Base-by-base conservation (phyloP, 225 moss, liverwort and hornwort species). In the Rhytidiadelphus loreus region DNA sequence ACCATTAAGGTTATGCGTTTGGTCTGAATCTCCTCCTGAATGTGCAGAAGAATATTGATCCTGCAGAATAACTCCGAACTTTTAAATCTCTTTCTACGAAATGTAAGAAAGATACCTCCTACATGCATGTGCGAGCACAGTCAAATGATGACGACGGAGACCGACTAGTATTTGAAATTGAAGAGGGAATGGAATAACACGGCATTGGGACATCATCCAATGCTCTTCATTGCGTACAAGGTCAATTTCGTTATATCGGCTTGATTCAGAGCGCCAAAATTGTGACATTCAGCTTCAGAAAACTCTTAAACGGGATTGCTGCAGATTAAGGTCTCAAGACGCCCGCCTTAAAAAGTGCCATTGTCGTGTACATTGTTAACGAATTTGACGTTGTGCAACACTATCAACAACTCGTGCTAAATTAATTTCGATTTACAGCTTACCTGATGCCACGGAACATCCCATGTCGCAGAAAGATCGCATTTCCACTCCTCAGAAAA, bases 401-500 rank as follows among this genome's bases (percentile, higher is more conserved):
- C 25, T 59, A 44, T 52, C 26, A 88, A 55, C 12, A 72, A 59
- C 43, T 76, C 32, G 64, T 77, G 80, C 70, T 35, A 55, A 44
- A 35, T 32, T 62, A 70, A 48, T 43, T 63, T 72, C 24, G 61
- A 64, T 23, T 55, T 30, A 37, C 82, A 48, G 80, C 19, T 72
- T 43, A 92, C 94, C 90, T 91, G 90, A 86, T 64, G 80, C 71
- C 69, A 59, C 52, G 71, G 71, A 85, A 81, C 39, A 90, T 87
- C 85, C 86, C 70, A 83, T 65, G 78, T 39, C 32, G 87, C 85
- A 57, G 90, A 88, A 71, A 84, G 76, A 80, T 90, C 87, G 81
- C 80, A 87, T 56, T 79, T 61, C 89, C 90, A 90, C 85, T 83
- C 77, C 53, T 87, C 87, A 84, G 83, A 75, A 81, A 60, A 59